A percentile compares a stretch with the other conserved stretches of the same genome.
Evolutionary conservation across 2,329 filamentous ascomycete genomes (phyloP).

Genomic region (Epichloe coenophiala): DNA sequence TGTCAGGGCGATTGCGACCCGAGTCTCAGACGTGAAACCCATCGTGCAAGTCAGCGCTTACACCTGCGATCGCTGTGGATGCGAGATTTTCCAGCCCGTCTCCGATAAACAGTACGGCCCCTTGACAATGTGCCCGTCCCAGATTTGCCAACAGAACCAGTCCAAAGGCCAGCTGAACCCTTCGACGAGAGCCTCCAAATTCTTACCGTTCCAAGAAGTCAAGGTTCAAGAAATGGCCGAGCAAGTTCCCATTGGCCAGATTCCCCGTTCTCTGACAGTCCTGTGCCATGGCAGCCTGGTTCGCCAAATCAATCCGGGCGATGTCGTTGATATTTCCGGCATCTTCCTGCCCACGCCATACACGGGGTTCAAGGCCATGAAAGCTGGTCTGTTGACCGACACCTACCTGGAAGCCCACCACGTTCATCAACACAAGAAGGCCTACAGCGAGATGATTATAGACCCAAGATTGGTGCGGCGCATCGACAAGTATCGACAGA

Average conservation of each 20-base stretch:
- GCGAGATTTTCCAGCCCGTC: constrained; percentile 94
- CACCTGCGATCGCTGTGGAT: constrained; percentile 90
- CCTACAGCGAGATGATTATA: constrained; percentile 82
- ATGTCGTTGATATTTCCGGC: constrained; percentile 85
- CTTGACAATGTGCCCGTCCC: constrained; percentile 71
- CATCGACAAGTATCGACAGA: constrained; percentile 73
- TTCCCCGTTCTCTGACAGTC: constrained; percentile 80
- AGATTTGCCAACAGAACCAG: constrained; percentile 83
- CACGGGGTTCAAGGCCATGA: constrained; percentile 97
- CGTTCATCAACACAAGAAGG: constrained; percentile 93
- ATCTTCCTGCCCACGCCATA: constrained; percentile 97
- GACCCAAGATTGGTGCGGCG: constrained; percentile 67
- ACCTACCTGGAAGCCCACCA: constrained; percentile 94
- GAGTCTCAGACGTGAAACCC: constrained; percentile 95
- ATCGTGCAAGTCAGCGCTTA: constrained; percentile 97
- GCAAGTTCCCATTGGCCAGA: constrained; percentile 95
- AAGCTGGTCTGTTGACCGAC: constrained; percentile 88
- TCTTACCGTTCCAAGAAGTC: constrained; percentile 93
- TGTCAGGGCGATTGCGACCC: constrained; percentile 81
- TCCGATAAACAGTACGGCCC: constrained; percentile 84
- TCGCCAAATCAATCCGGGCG: constrained; percentile 79
- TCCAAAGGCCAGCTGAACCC: constrained; percentile 87
- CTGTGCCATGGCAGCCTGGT: constrained; percentile 81
- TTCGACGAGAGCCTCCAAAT: constrained; percentile 92
- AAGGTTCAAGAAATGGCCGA: constrained; percentile 99